These are phyloP conservation scores for Penicillium malachiteum DNA, from an alignment of 495 filamentous ascomycete species.

Conservation along the genomic window DNA sequence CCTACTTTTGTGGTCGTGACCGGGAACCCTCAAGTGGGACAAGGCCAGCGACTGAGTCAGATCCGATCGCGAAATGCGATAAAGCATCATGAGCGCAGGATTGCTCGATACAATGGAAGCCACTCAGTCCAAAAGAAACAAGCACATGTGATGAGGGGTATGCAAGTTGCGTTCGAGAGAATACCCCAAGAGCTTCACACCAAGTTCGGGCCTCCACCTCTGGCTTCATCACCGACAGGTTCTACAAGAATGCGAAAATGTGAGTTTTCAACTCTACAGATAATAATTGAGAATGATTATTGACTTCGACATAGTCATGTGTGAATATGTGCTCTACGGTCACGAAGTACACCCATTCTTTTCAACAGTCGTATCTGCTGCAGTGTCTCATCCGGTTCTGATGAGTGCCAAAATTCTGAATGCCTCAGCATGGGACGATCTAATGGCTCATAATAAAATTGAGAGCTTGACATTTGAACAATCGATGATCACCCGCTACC, in stretches of 20 bases:
- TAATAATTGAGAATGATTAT: too few species aligned
- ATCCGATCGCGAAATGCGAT: conserved; percentile 9
- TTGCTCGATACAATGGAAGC: not conserved
- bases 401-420: conserved; percentile 24
- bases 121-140: not conserved
- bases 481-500: conserved; percentile 8
- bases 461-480: conserved; percentile 13
- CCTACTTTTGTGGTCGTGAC: conserved; percentile 20
- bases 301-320: conserved; percentile 7
- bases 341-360: conserved; percentile 19
- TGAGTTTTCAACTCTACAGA: not conserved
- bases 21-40: conserved; percentile 14
- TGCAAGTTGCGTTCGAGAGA: not conserved
- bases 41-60: conserved; percentile 16
- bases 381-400: conserved; percentile 12
- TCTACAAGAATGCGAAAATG: conserved; percentile 10
- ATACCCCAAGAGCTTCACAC: conserved; percentile 3
- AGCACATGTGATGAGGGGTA: not conserved
- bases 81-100: conserved; percentile 1
- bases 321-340: conserved; percentile 16
- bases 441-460: conserved; percentile 9
- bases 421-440: conserved; percentile 23
- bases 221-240: conserved; percentile 6
- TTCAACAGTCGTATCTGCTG: conserved; percentile 5
- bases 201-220: conserved; percentile 1